These are phyloP conservation scores for Aspergillus steynii DNA, from an alignment of 495 filamentous ascomycete species.

Conservation along the genomic window DNA sequence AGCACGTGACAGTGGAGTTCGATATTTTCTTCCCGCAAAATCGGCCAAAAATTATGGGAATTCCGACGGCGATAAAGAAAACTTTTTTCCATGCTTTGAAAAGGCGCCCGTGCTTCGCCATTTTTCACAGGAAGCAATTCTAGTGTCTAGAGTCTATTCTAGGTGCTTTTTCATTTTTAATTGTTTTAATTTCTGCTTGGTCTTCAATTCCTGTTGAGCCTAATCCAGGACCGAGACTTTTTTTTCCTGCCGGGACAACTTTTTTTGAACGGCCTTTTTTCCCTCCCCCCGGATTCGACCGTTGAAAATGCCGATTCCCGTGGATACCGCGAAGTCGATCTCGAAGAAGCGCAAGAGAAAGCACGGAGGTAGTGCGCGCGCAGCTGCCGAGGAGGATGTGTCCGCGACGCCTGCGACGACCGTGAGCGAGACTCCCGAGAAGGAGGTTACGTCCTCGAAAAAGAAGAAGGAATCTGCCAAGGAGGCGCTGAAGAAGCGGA, in stretches of 20 bases:
- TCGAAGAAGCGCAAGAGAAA: slow-evolving; percentile 70
- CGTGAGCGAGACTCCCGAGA: slow-evolving; percentile 24
- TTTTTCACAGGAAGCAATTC: neutral
- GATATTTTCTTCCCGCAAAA: slow-evolving; percentile 13
- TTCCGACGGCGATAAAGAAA: slow-evolving; percentile 15
- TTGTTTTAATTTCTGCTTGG: neutral
- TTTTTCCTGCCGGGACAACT: too few relatives aligned
- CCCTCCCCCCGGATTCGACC: neutral
- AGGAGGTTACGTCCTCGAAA: slow-evolving; percentile 29
- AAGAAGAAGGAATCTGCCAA: slow-evolving; percentile 23
- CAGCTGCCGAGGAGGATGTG: slow-evolving; percentile 16
- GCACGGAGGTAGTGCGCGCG: slow-evolving; percentile 32
- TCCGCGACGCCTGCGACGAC: slow-evolving; percentile 9
- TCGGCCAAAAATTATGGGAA: slow-evolving; percentile 6
- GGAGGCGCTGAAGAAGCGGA: slow-evolving; percentile 39
- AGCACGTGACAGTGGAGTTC: slow-evolving; percentile 16
- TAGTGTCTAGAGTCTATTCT: neutral
- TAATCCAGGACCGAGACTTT: neutral
- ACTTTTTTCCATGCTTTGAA: neutral
- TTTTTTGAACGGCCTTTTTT: neutral
- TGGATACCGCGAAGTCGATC: slow-evolving; percentile 56
- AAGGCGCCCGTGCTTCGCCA: neutral
- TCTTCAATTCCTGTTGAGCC: neutral
- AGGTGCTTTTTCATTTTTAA: neutral
- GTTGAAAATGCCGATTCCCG: slow-evolving; percentile 36